These are phyloP conservation scores for Mortierella hygrophila DNA, from an alignment of 192 early-diverging fungal species.

Conservation along the genomic window DNA sequence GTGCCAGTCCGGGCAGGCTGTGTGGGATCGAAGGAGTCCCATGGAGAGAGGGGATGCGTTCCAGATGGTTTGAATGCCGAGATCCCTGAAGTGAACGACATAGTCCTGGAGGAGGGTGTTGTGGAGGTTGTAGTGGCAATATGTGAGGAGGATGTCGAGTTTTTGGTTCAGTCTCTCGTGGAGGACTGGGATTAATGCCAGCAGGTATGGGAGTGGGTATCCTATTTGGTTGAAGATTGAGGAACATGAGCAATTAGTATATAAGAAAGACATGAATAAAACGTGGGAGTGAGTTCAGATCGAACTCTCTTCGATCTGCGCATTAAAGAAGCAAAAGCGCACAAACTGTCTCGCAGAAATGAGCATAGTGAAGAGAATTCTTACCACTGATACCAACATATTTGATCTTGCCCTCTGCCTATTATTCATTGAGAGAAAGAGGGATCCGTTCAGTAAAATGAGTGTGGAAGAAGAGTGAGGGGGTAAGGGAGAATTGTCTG, in stretches of 20 bases:
- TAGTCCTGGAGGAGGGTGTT: conserved; percentile 68
- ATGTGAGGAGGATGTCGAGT: conserved; percentile 74
- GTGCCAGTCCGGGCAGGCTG: conserved; percentile 74
- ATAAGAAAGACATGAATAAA: not conserved
- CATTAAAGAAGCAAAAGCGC: not conserved
- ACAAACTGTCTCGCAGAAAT: too few relatives aligned
- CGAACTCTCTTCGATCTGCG: not conserved
- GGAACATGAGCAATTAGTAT: not conserved
- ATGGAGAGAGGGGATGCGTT: conserved; percentile 81
- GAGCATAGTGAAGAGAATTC: not conserved
- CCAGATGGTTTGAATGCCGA: conserved; percentile 70
- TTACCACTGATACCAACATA: conserved; percentile 78
- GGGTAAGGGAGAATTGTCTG: too few relatives aligned
- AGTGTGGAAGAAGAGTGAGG: too few relatives aligned
- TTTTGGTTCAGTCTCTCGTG: conserved; percentile 61
- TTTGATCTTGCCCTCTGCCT: conserved; percentile 68
- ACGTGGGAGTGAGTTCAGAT: not conserved
- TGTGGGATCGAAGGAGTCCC: conserved; percentile 69
- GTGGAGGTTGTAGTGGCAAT: conserved; percentile 79
- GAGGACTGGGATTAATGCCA: conserved; percentile 69
- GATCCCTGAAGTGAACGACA: conserved; percentile 61
- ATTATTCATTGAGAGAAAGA: not conserved
- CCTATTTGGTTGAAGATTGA: conserved; percentile 29
- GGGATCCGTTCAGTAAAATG: not conserved
- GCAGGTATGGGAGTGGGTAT: conserved; percentile 74